Evolutionary conservation across 495 filamentous ascomycete genomes (phyloP), one percentile per base, ranked within the genome.

Genomic region (Thermochaetoides thermophila): DNA sequence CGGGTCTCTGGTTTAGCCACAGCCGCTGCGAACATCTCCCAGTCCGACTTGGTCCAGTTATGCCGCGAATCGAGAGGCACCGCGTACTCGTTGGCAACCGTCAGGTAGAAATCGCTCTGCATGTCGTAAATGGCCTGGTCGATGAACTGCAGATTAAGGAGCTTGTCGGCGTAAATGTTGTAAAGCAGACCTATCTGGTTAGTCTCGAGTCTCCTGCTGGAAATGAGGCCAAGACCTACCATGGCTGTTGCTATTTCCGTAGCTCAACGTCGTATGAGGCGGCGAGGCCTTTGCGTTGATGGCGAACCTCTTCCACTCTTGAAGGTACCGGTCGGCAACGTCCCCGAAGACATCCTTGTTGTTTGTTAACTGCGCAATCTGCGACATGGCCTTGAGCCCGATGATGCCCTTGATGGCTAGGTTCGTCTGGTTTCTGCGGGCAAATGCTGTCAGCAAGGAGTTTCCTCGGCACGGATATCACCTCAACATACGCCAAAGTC

Each of bases 401-500:
- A 96, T 73, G 47, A 94, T 89, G 12, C 84, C 87, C 53, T 96
- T 96, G 34, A 96, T 65, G 3, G 84, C 87, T 9, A 96, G 68
- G 49, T 96, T 94, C 0, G 87, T 92, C 51, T 94, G 87, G 36
- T 92, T 79, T 67, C 53, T 55, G 13, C 14, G 20, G 5, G 8
- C 22, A 1, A 8, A 4, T 24, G n/a, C 7, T 16, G 21, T 43
- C 14, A 43, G 40, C 15, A 30, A n/a, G n/a, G n/a, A n/a, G n/a
- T n/a, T n/a, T n/a, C n/a, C n/a, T n/a, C n/a, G n/a, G n/a, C n/a
- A n/a, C n/a, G n/a, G n/a, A n/a, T n/a, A n/a, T n/a, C n/a, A n/a
- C n/a, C n/a, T n/a, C 24, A 25, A 44, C 47, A 1, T 43, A 51
- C 48, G 45, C 73, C 17, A 94, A 65, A 49, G 78, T 78, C 27